Base-by-base conservation (phyloP, 2,329 filamentous ascomycete species). In the Aschersonia sp. region DNA sequence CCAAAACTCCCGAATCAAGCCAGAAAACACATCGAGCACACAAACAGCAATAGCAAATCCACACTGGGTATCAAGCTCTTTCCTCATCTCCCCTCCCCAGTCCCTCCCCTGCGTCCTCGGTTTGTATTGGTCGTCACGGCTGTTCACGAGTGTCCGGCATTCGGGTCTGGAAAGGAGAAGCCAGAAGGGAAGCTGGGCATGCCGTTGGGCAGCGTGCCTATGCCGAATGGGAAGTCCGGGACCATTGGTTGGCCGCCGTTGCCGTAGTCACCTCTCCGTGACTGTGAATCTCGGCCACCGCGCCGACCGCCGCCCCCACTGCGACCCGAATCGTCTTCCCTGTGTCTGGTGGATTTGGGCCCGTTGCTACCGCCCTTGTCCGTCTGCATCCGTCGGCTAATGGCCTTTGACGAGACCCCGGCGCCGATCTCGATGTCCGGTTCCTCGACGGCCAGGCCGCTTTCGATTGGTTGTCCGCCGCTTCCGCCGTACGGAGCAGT, bases 361-460 rank as follows among this genome's bases (percentile, higher is more conserved):
- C 79, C 79, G 56, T 80, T 76, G 55, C 72, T 72, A 37, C 79
- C 79, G 47, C 78, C 76, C 58, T 79, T 77, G 59, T 83, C 79
- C 6, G 79, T 83, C 63, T 81, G 77, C 76, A 83, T 82, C 37
- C 80, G 76, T 14, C 79, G 72, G 55, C 77, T 81, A 51, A 83
- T 83, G 40, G 79, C 87, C 71, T 98, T 98, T 42, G 88, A 95
- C 14, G 89, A 95, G 11, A 98, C 94, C 48, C 92, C 92, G 14
- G 90, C 89, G 47, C 92, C 92, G 49, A 98, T 98, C 66, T 98
- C 92, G 57, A 98, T 98, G 60, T 98, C 92, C 4, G 92, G 92
- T 66, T 98, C 92, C 62, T 98, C 92, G 30, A 98, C 84, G 6
- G 89, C 84, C 67, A 98, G 79, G 41, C 89, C 88, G 11, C 77